Evolutionary conservation across 352 stramenopile genomes (phyloP).

Genomic region (Phytopythium sindhum): DNA sequence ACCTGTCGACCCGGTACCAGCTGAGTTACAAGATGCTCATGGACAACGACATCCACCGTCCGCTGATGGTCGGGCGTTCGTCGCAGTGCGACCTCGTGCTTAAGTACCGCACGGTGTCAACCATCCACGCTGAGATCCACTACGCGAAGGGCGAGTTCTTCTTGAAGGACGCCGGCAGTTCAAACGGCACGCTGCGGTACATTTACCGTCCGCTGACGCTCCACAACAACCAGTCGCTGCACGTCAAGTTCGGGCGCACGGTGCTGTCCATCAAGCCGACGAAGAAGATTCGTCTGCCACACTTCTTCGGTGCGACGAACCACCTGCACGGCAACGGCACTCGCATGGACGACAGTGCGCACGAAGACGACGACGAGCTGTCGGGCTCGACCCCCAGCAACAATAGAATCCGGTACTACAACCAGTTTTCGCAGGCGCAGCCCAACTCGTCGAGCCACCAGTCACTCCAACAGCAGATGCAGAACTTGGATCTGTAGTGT

Average conservation of each 20-base stretch:
- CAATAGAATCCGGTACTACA: constrained; percentile 62
- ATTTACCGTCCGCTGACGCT: constrained; percentile 92
- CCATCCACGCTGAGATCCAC: constrained; percentile 92
- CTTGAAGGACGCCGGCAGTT: constrained; percentile 92
- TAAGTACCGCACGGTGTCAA: constrained; percentile 94
- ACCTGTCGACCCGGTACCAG: constrained; percentile 83
- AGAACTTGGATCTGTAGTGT: constrained; percentile 77
- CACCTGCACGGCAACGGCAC: constrained; percentile 46
- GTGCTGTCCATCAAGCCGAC: constrained; percentile 87
- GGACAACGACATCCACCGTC: constrained; percentile 88
- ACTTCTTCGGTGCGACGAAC: constrained; percentile 68
- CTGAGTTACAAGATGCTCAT: constrained; percentile 91
- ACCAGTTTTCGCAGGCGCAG: constrained; percentile 35
- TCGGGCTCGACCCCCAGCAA: constrained; percentile 62
- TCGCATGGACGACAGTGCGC: constrained; percentile 51
- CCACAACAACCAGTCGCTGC: constrained; percentile 84
- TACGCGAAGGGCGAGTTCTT: constrained; percentile 94
- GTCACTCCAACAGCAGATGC: constrained; percentile 56
- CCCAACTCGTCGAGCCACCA: constrained; percentile 24
- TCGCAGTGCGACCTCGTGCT: constrained; percentile 94
- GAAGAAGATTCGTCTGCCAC: constrained; percentile 85
- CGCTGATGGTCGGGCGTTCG: constrained; percentile 91
- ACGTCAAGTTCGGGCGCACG: constrained; percentile 85
- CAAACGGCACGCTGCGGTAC: constrained; percentile 93
- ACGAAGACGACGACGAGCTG: constrained; percentile 63